These are phyloP conservation scores for Cladosporium velox DNA, from an alignment of 2,329 filamentous ascomycete species.

Conservation along the genomic window DNA sequence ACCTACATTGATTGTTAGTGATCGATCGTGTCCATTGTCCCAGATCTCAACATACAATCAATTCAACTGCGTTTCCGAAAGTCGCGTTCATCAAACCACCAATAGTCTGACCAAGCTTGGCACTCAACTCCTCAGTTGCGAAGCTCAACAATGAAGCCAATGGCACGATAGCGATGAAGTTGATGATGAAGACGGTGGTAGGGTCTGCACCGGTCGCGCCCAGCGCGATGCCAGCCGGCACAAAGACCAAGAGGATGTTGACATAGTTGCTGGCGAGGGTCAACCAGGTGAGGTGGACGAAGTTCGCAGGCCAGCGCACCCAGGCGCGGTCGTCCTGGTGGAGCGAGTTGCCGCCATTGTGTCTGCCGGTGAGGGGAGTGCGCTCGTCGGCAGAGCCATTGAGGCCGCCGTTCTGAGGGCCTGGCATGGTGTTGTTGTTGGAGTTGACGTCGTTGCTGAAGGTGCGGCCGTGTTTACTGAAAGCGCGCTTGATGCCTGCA, in stretches of 20 bases:
- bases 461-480: slow-evolving; percentile 30
- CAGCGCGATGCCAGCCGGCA: slow-evolving; percentile 71
- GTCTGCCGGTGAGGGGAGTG: slow-evolving; percentile 32
- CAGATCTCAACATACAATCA: slow-evolving; percentile 43
- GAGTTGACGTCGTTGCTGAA: slow-evolving; percentile 24
- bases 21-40: background rate
- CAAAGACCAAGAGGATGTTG: slow-evolving; percentile 72
- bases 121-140: slow-evolving; percentile 85
- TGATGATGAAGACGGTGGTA: slow-evolving; percentile 73
- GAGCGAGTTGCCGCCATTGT: slow-evolving; percentile 21
- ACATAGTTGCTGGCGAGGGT: slow-evolving; percentile 56
- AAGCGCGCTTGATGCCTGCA: slow-evolving; percentile 26
- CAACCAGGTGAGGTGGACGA: slow-evolving; percentile 44
- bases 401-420: slow-evolving; percentile 15
- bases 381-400: slow-evolving; percentile 28
- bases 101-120: slow-evolving; percentile 75
- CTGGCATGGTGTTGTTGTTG: slow-evolving; percentile 19
- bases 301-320: slow-evolving; percentile 35
- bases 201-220: slow-evolving; percentile 65
- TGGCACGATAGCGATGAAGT: slow-evolving; percentile 91
- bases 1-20: slow-evolving; percentile 56
- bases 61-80: slow-evolving; percentile 65
- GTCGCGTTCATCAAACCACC: slow-evolving; percentile 88
- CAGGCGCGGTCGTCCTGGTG: slow-evolving; percentile 36
- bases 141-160: slow-evolving; percentile 84